Conservation (phyloP, 2,329 filamentous ascomycete species). For the Fusarium anthophilum region DNA sequence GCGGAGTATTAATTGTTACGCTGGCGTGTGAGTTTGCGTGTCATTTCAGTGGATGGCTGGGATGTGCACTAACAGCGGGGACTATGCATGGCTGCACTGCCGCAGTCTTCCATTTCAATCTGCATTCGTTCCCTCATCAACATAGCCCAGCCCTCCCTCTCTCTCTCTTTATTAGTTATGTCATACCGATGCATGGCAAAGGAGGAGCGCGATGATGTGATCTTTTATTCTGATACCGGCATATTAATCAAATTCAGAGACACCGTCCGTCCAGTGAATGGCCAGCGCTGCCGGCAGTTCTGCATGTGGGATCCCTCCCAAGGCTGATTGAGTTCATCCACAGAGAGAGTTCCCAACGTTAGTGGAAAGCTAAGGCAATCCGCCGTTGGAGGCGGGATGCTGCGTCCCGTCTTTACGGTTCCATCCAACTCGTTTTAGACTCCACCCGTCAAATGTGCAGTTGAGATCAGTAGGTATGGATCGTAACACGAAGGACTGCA, state of each 20-base stretch:
- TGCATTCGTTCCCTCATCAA: constrained; percentile 11
- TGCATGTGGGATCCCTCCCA: constrained; percentile 23
- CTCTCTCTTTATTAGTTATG: neutral
- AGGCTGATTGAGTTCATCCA: constrained; percentile 32
- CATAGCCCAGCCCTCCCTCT: constrained; percentile 1
- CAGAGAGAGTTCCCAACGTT: neutral
- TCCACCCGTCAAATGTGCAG: constrained; percentile 15
- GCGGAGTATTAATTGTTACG: constrained; percentile 10
- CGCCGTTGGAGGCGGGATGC: constrained; percentile 20
- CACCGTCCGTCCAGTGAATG: neutral
- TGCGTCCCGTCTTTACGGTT: constrained; percentile 28
- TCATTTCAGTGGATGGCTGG: neutral
- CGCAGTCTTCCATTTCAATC: constrained; percentile 1
- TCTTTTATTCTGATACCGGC: neutral
- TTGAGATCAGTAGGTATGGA: neutral
- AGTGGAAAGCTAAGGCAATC: constrained; percentile 8
- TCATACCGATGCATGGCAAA: constrained; percentile 9
- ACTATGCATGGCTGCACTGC: constrained; percentile 25
- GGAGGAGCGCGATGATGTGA: neutral
- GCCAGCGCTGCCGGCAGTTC: constrained; percentile 23
- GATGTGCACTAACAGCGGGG: constrained; percentile 8
- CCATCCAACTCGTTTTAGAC: neutral
- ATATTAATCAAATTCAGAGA: neutral
- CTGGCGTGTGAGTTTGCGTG: neutral
- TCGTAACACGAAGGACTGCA: constrained; percentile 11